A percentile compares a stretch with the other conserved stretches of the same genome.
Conservation (phyloP, 805 yeast genomes). For the Yarrowia hollandica region DNA sequence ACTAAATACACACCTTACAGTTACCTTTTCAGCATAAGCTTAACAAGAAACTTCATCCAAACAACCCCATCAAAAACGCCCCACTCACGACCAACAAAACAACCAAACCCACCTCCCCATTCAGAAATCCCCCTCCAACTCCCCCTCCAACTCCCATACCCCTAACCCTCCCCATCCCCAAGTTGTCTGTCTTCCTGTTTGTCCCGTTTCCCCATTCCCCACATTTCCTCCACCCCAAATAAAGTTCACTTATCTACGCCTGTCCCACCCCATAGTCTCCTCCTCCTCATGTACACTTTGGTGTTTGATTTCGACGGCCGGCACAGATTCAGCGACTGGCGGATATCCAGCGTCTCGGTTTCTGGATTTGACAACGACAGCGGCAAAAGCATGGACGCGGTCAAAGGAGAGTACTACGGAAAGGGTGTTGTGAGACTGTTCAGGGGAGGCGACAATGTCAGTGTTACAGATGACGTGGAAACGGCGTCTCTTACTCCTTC, state of each 20-base stretch:
- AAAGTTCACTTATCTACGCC: too few relatives aligned
- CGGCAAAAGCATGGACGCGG: constrained; percentile 41
- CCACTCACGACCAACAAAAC: too few relatives aligned
- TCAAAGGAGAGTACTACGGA: constrained; percentile 66
- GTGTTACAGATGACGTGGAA: constrained; percentile 30
- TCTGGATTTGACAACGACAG: constrained; percentile 16
- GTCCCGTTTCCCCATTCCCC: too few relatives aligned
- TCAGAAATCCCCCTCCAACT: too few relatives aligned
- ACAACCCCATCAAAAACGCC: too few relatives aligned
- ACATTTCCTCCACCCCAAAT: background rate
- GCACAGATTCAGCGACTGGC: constrained; percentile 23
- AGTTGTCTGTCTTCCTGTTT: too few relatives aligned
- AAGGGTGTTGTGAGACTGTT: constrained; percentile 71
- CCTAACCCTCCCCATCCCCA: too few relatives aligned
- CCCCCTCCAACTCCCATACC: too few relatives aligned
- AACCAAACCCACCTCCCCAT: too few relatives aligned
- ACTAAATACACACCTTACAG: too few relatives aligned
- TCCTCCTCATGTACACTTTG: constrained; percentile 9
- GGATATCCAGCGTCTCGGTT: background rate
- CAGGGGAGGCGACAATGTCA: constrained; percentile 27
- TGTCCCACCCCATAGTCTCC: background rate
- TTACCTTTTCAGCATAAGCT: too few relatives aligned
- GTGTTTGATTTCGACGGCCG: constrained; percentile 2
- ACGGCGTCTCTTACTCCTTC: constrained; percentile 42
- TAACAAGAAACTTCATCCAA: too few relatives aligned